Percentiles rank a stretch among this genome's conserved stretches.
These are phyloP conservation scores for Dendrothele bispora DNA, from an alignment of 768 basidiomycete genomes.

Conservation along the genomic window DNA sequence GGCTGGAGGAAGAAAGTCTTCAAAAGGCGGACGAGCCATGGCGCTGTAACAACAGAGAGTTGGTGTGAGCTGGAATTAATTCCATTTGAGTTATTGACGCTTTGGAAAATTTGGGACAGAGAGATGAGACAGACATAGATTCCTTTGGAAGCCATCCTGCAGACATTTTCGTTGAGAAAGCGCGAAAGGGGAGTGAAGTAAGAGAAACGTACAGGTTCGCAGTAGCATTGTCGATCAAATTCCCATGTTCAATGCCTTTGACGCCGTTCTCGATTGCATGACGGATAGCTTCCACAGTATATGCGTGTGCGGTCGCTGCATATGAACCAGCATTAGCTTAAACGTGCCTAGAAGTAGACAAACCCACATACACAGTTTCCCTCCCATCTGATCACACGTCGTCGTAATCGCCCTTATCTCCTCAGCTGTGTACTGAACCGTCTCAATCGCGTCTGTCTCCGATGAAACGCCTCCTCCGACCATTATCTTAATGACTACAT, in stretches of 20 bases:
- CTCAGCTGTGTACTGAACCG: conserved; percentile 40
- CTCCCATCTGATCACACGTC: conserved; percentile 41
- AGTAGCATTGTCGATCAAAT: conserved; percentile 37
- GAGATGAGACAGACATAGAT: conserved; percentile 25
- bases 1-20: conserved; percentile 36
- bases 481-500: conserved; percentile 36
- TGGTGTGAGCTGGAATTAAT: conserved; percentile 33
- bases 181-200: not conserved
- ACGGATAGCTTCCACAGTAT: conserved; percentile 40
- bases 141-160: conserved; percentile 38
- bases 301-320: conserved; percentile 29
- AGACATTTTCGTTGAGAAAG: not conserved
- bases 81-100: not conserved
- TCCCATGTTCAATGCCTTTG: conserved; percentile 46
- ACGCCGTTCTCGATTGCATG: conserved; percentile 47
- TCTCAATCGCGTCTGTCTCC: conserved; percentile 43
- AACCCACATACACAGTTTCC: conserved; percentile 32
- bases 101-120: not conserved
- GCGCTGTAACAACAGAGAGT: conserved; percentile 42
- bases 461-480: conserved; percentile 42
- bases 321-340: not conserved
- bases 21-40: conserved; percentile 41
- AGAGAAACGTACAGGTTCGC: conserved; percentile 28
- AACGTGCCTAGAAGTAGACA: no score
- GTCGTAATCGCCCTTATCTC: conserved; percentile 43